These are phyloP conservation scores for Emiliania huxleyi DNA, from an alignment of 78 protist genomes.

Conservation along the genomic window DNA sequence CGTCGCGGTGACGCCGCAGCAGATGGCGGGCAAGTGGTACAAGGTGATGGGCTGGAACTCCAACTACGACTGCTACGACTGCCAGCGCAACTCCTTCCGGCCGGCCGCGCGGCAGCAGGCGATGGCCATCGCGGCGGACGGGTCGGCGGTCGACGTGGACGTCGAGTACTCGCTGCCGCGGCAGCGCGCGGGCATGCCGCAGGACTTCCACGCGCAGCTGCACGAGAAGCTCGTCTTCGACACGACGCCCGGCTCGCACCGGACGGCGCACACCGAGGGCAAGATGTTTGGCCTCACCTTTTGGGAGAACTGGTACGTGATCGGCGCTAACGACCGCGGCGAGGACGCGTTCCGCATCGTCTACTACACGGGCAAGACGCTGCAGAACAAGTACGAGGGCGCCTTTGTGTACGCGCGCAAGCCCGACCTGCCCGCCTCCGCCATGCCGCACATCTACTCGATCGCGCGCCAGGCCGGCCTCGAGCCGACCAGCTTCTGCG, in stretches of 20 bases:
- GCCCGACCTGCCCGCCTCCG: neutral
- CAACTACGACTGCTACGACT: constrained; percentile 10
- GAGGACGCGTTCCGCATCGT: neutral
- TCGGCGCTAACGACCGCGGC: neutral
- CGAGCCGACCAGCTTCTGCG: neutral
- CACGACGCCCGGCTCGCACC: neutral
- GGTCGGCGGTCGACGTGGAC: neutral
- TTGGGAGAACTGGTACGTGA: constrained; percentile 16
- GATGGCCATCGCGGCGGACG: neutral
- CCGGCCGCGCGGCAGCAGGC: neutral
- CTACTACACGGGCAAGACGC: constrained; percentile 1
- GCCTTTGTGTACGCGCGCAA: constrained; percentile 26
- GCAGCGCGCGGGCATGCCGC: neutral
- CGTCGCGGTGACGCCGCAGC: neutral
- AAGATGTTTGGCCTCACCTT: constrained; percentile 10
- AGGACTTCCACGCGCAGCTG: neutral
- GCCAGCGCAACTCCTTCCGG: neutral
- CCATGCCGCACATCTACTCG: neutral
- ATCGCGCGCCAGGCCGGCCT: neutral
- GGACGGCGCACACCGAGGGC: constrained; percentile 17
- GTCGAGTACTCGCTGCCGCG: constrained; percentile 8
- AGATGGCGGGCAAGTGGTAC: neutral
- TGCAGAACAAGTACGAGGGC: constrained; percentile 26
- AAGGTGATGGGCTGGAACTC: constrained; percentile 25
- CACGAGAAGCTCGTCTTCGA: neutral